Base-by-base conservation (phyloP, 352 stramenopile species). In the Nothophytophthora sp. region DNA sequence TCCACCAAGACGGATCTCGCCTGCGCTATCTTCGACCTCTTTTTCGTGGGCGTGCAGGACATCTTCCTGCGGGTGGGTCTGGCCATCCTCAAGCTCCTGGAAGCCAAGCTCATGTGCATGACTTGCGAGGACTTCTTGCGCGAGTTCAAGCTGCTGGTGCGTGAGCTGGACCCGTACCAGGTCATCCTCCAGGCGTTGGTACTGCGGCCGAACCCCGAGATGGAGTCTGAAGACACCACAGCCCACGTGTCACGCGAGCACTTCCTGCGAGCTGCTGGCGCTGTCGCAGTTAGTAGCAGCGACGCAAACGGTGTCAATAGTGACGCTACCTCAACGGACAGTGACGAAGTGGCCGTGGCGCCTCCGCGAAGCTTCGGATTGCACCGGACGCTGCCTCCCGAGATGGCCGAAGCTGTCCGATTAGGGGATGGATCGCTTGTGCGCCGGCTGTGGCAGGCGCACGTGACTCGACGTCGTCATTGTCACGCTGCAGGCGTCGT, bases 71-170 rank as follows among this genome's bases (percentile, higher is more conserved):
- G 85, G 11, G 72, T 87, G 18, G 85, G 80, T 5, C 61, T 95
- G 12, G 82, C 82, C 3, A 86, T 95, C 32, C 63, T 95, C 22
- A 92, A 93, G 63, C 55, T 86, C 2, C 52, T 90, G 9, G 81
- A 92, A 50, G 56, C 77, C 10, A 84, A 90, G 42, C 75, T 95
- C 44, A 88, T 93, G 74, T 92, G 73, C 48, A 91, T 95, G 76
- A 70, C 56, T 5, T 92, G 88, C 55, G 85, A 93, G 50, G 85
- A 93, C 42, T 88, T 93, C 32, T 63, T 93, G 19, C 79, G 70
- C 27, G 83, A 91, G 27, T 95, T 95, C 58, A 93, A 95, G 50
- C 65, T 68, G 16, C 60, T 90, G 0, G 81, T 92, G 20, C 75
- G 80, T 0, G 67, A 90, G 29, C 60, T 92, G 16, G 84, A 92